A percentile compares a stretch with the other conserved stretches of the same genome.
These are phyloP conservation scores for Claviceps lovelessii DNA, from an alignment of 2,329 filamentous ascomycete genomes.

Conservation along the genomic window DNA sequence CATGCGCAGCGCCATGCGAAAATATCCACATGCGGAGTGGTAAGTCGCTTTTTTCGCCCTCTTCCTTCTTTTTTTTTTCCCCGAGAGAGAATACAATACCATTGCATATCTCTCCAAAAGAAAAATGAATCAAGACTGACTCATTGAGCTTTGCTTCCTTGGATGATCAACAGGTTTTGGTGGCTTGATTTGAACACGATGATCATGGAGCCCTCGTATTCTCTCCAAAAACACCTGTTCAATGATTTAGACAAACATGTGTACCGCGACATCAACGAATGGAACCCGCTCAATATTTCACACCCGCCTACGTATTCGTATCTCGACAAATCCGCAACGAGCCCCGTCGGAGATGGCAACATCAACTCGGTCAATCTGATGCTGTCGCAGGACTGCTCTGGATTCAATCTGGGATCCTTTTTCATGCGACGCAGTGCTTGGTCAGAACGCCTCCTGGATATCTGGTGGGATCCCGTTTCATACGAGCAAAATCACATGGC, in stretches of 20 bases:
- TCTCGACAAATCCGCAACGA: conserved; percentile 61
- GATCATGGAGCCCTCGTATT: conserved; percentile 90
- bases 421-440: conserved; percentile 74
- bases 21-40: conserved; percentile 95
- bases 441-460: conserved; percentile 81
- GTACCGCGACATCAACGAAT: conserved; percentile 91
- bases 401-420: conserved; percentile 95
- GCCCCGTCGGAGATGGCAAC: conserved; percentile 62
- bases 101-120: background rate
- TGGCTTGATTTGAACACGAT: conserved; percentile 97
- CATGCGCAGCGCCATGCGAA: conserved; percentile 72
- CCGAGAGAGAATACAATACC: background rate
- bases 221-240: conserved; percentile 83
- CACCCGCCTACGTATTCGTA: conserved; percentile 65
- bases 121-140: background rate
- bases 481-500: conserved; percentile 99
- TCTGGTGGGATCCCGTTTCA: conserved; percentile 96
- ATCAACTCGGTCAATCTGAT: conserved; percentile 72
- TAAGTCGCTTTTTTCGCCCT: conserved; percentile 28
- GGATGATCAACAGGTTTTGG: conserved; percentile 67
- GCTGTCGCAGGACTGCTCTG: conserved; percentile 82
- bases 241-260: conserved; percentile 57
- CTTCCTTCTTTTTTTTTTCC: no score
- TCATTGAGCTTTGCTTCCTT: background rate
- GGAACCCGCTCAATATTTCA: conserved; percentile 86